Conservation (phyloP, 2,329 filamentous ascomycete genomes). For the Aspergillus costaricaensis region DNA sequence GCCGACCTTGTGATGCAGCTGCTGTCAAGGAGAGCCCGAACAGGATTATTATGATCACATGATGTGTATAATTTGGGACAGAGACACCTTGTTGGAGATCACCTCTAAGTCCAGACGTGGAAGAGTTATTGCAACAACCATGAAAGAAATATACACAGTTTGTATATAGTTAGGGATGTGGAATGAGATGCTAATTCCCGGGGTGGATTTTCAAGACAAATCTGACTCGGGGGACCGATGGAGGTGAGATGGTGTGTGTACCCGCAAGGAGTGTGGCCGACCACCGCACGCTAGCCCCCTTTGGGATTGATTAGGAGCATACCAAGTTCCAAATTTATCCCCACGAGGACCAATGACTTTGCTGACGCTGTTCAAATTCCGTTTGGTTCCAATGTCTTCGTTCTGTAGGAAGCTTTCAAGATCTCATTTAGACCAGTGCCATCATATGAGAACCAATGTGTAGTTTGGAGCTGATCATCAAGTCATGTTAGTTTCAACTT, state of each 20-base stretch:
- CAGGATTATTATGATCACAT: background rate
- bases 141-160: background rate
- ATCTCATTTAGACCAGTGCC: background rate
- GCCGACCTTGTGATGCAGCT: background rate
- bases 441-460: background rate
- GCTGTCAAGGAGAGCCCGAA: background rate
- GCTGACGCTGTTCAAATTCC: slow-evolving; percentile 4
- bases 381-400: slow-evolving; percentile 1
- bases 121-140: background rate
- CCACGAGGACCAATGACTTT: slow-evolving; percentile 11
- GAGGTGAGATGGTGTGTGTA: slow-evolving; percentile 5
- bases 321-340: slow-evolving; percentile 9
- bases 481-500: too few species aligned
- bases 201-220: background rate
- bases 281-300: background rate
- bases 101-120: background rate
- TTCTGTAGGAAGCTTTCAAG: slow-evolving; percentile 11
- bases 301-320: background rate
- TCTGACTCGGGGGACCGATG: background rate
- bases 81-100: background rate
- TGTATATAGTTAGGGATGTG: background rate
- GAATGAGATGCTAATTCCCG: background rate
- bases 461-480: background rate
- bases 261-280: slow-evolving; percentile 7
- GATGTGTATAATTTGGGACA: background rate